These are phyloP conservation scores for Gomphus sp. DNA, from an alignment of 1,284 basidiomycete genomes.

Conservation along the genomic window DNA sequence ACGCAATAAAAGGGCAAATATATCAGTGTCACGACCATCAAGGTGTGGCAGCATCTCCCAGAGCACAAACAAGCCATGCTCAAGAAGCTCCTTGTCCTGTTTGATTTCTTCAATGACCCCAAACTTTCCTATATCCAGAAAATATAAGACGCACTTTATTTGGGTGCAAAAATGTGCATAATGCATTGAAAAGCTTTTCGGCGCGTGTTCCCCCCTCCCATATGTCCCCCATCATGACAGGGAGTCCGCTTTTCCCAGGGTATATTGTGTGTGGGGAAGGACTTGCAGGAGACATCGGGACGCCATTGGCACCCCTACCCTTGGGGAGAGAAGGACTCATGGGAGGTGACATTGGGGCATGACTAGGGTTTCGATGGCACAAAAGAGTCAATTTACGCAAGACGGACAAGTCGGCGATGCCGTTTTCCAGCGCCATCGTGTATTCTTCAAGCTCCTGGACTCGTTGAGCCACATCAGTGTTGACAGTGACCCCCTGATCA, in stretches of 20 bases:
- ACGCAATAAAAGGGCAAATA: constrained; percentile 53
- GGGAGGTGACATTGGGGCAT: constrained; percentile 4
- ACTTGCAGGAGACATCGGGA: background rate
- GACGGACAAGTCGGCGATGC: constrained; percentile 36
- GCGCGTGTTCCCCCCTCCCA: constrained; percentile 63
- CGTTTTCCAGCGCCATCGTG: constrained; percentile 43
- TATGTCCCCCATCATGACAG: constrained; percentile 21
- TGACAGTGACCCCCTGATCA: constrained; percentile 35
- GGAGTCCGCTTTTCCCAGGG: background rate
- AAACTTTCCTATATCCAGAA: background rate
- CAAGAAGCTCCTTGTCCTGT: constrained; percentile 55
- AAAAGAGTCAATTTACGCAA: constrained; percentile 56
- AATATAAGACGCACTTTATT: constrained; percentile 35
- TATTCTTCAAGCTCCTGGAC: constrained; percentile 42
- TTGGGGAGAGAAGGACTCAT: background rate
- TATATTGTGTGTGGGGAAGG: constrained; percentile 1
- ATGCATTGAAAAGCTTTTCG: constrained; percentile 51
- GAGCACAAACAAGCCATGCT: constrained; percentile 63
- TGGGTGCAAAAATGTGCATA: constrained; percentile 51
- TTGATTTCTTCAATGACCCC: background rate
- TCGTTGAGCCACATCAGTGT: constrained; percentile 29
- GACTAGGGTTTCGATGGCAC: constrained; percentile 47
- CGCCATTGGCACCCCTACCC: background rate
- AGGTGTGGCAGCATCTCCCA: constrained; percentile 67
- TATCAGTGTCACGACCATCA: constrained; percentile 64